Evolutionary conservation across 1,139 yeast species (phyloP).

Genomic region (Pneumocystis jirovecii): DNA sequence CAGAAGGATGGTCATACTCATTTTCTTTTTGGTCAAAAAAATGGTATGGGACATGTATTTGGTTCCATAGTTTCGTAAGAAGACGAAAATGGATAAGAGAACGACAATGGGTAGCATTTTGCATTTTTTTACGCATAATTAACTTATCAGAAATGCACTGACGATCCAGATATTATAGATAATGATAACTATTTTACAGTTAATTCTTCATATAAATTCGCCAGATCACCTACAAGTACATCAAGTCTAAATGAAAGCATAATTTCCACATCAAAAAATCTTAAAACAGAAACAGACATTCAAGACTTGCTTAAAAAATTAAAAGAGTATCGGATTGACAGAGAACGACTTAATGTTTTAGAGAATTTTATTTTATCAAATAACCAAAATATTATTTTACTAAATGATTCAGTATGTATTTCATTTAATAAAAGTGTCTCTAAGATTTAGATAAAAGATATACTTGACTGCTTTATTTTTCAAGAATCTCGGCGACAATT

Average conservation of each 20-base stretch:
- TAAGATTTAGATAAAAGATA: constrained; percentile 9
- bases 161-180: constrained; percentile 2
- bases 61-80: constrained; percentile 30
- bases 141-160: background rate
- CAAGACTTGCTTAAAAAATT: constrained; percentile 3
- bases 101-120: constrained; percentile 14
- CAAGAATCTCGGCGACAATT: constrained; percentile 16
- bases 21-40: constrained; percentile 23
- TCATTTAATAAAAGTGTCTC: background rate
- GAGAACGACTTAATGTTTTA: constrained; percentile 16
- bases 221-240: background rate
- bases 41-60: constrained; percentile 30
- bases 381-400: background rate
- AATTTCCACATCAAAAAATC: background rate
- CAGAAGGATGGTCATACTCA: constrained; percentile 64
- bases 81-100: constrained; percentile 30
- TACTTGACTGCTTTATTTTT: constrained; percentile 13
- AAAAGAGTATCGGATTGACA: constrained; percentile 14
- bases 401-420: background rate
- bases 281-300: background rate
- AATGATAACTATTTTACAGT: background rate
- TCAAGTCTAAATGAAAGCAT: constrained; percentile 3
- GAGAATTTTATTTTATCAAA: constrained; percentile 10
- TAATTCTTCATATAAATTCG: background rate
- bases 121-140: background rate